Conservation (phyloP, 1,139 yeast species). For the Eremothecium gossypii region DNA sequence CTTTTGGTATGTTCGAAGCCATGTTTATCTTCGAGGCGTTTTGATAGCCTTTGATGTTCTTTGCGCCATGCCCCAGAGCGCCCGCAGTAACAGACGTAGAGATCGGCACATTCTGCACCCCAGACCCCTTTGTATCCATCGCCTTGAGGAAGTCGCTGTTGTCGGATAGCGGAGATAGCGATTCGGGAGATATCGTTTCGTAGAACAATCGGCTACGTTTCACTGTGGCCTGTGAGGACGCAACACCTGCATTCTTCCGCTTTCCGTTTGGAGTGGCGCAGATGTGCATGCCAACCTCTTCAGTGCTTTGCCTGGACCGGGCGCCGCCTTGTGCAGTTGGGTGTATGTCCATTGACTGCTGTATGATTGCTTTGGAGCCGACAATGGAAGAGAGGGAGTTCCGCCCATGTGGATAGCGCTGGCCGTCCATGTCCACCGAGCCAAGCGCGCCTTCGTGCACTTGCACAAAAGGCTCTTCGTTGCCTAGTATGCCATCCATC, state of each 20-base stretch:
- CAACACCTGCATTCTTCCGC: slow-evolving; percentile 5
- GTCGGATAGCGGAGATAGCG: slow-evolving; percentile 20
- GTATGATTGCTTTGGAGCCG: not conserved
- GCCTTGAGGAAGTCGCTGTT: slow-evolving; percentile 5
- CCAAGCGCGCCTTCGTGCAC: slow-evolving; percentile 5
- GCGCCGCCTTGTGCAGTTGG: not conserved
- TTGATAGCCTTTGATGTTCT: slow-evolving; percentile 4
- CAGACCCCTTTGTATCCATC: not conserved
- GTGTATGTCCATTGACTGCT: not conserved
- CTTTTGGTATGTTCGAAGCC: slow-evolving; percentile 1
- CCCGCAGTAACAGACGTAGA: not conserved
- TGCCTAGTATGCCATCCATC: slow-evolving; percentile 20
- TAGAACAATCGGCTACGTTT: slow-evolving; percentile 3
- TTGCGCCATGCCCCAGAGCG: slow-evolving; percentile 1
- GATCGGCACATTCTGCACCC: not conserved
- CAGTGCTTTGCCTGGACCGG: not conserved
- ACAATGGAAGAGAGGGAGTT: not conserved
- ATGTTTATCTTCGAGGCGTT: slow-evolving; percentile 1
- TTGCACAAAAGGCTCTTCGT: slow-evolving; percentile 7
- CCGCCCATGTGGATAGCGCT: not conserved
- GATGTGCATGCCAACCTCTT: not conserved
- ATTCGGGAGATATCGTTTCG: slow-evolving; percentile 14
- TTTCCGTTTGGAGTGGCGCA: not conserved
- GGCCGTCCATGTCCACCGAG: slow-evolving; percentile 5
- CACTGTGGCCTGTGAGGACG: not conserved